Evolutionary conservation across 805 yeast genomes (phyloP).

Genomic region (Hanseniaspora clermontiae): DNA sequence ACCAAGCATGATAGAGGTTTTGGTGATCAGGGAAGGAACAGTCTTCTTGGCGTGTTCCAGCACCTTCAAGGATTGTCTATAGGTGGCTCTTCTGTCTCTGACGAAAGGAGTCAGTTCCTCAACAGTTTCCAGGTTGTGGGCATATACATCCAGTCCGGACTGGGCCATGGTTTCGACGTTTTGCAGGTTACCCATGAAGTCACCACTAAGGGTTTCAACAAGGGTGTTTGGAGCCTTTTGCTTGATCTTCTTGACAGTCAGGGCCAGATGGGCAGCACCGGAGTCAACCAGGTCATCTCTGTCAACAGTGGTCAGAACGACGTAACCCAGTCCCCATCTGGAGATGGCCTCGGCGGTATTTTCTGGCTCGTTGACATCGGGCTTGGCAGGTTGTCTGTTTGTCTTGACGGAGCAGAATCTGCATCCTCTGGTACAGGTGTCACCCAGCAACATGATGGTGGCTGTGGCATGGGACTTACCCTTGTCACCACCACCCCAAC

Average conservation of each 20-base stretch:
- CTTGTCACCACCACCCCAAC: conserved; percentile 90
- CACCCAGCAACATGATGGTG: conserved; percentile 96
- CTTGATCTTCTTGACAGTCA: conserved; percentile 75
- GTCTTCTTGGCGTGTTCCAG: conserved; percentile 67
- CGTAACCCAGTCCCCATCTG: conserved; percentile 97
- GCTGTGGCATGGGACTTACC: conserved; percentile 83
- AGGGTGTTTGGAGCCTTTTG: conserved; percentile 78
- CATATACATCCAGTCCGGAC: conserved; percentile 89
- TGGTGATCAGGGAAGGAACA: conserved; percentile 67
- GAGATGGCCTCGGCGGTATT: conserved; percentile 95
- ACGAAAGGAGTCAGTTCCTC: conserved; percentile 89
- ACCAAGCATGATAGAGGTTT: conserved; percentile 92
- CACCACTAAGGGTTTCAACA: conserved; percentile 91
- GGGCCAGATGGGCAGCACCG: conserved; percentile 81
- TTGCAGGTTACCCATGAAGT: conserved; percentile 79
- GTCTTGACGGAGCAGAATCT: conserved; percentile 96
- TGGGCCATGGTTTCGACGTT: conserved; percentile 68
- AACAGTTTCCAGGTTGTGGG: conserved; percentile 94
- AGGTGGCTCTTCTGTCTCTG: conserved; percentile 93
- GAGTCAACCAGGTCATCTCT: conserved; percentile 91
- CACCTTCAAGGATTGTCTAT: conserved; percentile 72
- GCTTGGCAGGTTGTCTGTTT: conserved; percentile 67
- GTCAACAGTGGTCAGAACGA: conserved; percentile 92
- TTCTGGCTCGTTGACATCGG: conserved; percentile 94
- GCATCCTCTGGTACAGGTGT: conserved; percentile 98